These are phyloP conservation scores for Fraxinus latifolia DNA, from an alignment of 305 asterid genomes.

Conservation along the genomic window DNA sequence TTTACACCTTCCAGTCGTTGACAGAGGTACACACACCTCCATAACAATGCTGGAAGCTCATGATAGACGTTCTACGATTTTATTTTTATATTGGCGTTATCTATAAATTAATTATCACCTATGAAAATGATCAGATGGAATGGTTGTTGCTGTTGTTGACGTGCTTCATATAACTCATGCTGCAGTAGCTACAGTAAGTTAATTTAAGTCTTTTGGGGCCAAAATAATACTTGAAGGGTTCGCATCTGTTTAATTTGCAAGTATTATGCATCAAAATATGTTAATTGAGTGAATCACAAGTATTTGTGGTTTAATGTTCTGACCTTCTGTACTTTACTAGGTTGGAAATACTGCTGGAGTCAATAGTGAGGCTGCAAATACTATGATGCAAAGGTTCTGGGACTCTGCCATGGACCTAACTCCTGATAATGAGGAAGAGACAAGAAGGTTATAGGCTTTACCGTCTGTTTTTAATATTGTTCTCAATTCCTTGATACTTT, in stretches of 20 bases:
- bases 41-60: slow-evolving; percentile 13
- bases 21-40: slow-evolving; percentile 53
- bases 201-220: slow-evolving; percentile 2
- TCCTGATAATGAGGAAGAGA: slow-evolving; percentile 88
- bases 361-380: slow-evolving; percentile 61
- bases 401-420: slow-evolving; percentile 87
- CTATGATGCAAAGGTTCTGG: slow-evolving; percentile 95
- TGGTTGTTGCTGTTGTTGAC: slow-evolving; percentile 69
- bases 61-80: not conserved
- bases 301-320: not conserved
- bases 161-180: slow-evolving; percentile 88
- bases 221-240: not conserved
- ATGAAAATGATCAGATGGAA: slow-evolving; percentile 53
- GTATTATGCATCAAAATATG: not conserved
- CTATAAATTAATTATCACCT: slow-evolving; percentile 5
- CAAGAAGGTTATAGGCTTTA: slow-evolving; percentile 52
- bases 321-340: slow-evolving; percentile 36
- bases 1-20: slow-evolving; percentile 86
- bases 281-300: not conserved
- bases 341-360: slow-evolving; percentile 83
- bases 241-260: not conserved
- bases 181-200: slow-evolving; percentile 85
- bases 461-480: not conserved
- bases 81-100: not conserved
- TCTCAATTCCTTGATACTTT: slow-evolving; percentile 8